A percentile compares a stretch with the other conserved stretches of the same genome.
These are phyloP conservation scores for Alopecurus myosuroides DNA, from an alignment of 176 grass and related monocot genomes.

Conservation along the genomic window DNA sequence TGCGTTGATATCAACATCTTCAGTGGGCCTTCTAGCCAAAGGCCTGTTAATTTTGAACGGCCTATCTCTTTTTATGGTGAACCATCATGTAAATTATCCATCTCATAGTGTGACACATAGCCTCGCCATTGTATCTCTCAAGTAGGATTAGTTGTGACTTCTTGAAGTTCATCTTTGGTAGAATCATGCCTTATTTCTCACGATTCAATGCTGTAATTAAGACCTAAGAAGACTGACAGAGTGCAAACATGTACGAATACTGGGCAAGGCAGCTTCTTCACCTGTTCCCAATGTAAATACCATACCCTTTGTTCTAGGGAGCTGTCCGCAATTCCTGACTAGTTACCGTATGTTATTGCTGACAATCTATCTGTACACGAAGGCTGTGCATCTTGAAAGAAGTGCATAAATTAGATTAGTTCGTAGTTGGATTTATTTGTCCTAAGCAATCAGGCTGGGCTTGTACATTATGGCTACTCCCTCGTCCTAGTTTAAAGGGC, in stretches of 20 bases:
- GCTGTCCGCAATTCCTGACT: not conserved
- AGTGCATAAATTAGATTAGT: too few relatives aligned
- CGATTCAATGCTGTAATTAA: constrained; percentile 35
- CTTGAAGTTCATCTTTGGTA: constrained; percentile 26
- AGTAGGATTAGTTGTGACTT: constrained; percentile 23
- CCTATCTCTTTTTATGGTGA: not conserved
- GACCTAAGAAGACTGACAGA: not conserved
- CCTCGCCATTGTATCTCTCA: constrained; percentile 25
- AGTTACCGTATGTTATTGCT: not conserved
- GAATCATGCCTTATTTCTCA: not conserved
- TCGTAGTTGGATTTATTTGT: too few relatives aligned
- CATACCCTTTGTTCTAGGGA: not conserved
- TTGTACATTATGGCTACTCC: too few relatives aligned
- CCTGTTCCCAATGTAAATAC: not conserved
- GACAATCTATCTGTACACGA: not conserved
- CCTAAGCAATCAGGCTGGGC: too few relatives aligned
- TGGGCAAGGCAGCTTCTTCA: not conserved
- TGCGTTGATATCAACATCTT: not conserved
- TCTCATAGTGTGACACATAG: constrained; percentile 28
- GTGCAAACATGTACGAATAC: not conserved
- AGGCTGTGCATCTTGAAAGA: too few relatives aligned
- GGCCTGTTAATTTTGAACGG: not conserved
- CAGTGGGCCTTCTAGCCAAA: not conserved
- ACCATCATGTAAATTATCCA: constrained; percentile 29
- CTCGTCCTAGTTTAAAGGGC: too few relatives aligned